A percentile compares a stretch with the other conserved stretches of the same genome.
phyloP scores from a whole-genome alignment of 345 rosid genomes.

The Excoecaria agallocha region DNA sequence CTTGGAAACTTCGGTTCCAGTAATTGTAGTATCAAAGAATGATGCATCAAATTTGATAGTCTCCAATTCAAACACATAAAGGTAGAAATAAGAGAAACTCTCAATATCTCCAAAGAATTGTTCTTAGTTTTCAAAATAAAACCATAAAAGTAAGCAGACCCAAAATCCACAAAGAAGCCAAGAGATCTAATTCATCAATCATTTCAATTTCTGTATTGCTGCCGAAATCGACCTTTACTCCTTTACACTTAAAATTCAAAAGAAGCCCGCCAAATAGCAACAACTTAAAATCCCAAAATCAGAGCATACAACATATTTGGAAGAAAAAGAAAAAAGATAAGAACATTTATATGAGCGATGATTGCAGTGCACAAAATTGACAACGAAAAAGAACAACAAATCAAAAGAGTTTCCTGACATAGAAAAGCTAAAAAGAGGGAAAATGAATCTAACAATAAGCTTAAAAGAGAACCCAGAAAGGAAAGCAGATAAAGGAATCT shows the following conservation, averaged over 20 bases:
- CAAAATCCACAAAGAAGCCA: not conserved
- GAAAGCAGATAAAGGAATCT: not conserved
- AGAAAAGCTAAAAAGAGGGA: not conserved
- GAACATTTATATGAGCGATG: not conserved
- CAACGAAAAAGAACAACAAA: not conserved
- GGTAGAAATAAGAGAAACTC: not conserved
- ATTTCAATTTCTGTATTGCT: not conserved
- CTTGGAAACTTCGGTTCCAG: not conserved
- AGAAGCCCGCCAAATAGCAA: slow-evolving; percentile 1
- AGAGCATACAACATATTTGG: not conserved
- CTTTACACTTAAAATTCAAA: not conserved
- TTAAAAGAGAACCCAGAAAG: slow-evolving; percentile 1
- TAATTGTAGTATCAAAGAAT: not conserved
- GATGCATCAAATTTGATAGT: not conserved
- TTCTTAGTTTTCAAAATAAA: not conserved
- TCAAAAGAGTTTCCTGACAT: not conserved
- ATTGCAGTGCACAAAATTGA: not conserved
- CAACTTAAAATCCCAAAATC: not conserved
- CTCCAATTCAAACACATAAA: not conserved
- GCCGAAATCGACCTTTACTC: not conserved
- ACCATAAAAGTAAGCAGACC: not conserved
- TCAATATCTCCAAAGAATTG: not conserved
- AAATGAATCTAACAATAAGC: not conserved
- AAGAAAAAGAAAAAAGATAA: too few species aligned
- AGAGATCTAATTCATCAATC: not conserved